Evolutionary conservation across 2,329 filamentous ascomycete genomes (phyloP), one percentile per base, ranked within the genome.

Genomic region (Dactylonectria estremocensis): DNA sequence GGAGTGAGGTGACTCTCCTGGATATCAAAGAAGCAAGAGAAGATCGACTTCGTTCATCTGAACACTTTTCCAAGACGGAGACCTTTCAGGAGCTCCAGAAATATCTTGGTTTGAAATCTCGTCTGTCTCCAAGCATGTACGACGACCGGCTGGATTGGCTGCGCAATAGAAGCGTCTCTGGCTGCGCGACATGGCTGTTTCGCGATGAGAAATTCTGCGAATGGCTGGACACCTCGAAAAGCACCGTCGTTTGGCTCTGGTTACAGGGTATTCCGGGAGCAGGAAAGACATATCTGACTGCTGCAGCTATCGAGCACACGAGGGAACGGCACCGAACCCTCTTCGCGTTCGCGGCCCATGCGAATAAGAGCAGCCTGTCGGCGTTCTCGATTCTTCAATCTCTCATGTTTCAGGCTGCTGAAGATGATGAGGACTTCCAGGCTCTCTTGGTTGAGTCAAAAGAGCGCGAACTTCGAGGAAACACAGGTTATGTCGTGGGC

Each of bases 311-410:
- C 24, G 24, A 40, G 8, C 18, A 60, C 5, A 43, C 31, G 1
- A 33, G 24, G 20, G 11, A 3, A 28, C 5, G 20, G n/a, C n/a
- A n/a, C n/a, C 22, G 40, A 28, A 49, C 66, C 1, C 28, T 66
- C 0, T 66, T 64, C 5, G 68, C 55, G 0, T 70, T 70, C 22
- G 49, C 58, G 2, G 43, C 28, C 4, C 59, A 69, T 40, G 50
- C 28, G 9, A 13, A 54, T 35, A 31, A 11, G 4, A 6, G 24
- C 4, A 33, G 5, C 3, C n/a, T 35, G 2, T 31, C 57, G 0
- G 57, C 58, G 2, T 11, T 70, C 2, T 61, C 68, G 0, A 48
- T 70, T 10, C 8, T 70, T 0, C 66, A 70, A 3, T 68, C 68
- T 0, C 33, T 70, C 9, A 55, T 69, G 2, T 66, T 70, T 28